phyloP scores from a whole-genome alignment of 768 basidiomycete genomes.

The Macrolepiota dolichaula region DNA sequence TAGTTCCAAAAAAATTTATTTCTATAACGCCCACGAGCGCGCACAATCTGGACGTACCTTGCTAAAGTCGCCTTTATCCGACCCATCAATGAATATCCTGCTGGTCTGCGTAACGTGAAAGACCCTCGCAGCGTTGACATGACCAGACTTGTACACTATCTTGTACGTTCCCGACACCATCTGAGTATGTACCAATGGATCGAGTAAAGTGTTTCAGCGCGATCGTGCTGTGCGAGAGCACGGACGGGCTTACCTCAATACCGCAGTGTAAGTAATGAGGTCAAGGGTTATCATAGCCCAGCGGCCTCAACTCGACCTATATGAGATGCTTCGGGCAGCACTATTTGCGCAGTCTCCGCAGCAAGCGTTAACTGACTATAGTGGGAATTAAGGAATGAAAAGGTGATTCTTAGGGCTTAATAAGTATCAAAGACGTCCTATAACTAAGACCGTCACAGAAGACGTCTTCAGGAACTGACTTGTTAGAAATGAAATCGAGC shows the following conservation, averaged over 20 bases:
- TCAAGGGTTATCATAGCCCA: background rate
- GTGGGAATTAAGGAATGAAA: background rate
- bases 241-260: background rate
- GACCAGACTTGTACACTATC: background rate
- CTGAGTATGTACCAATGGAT: background rate
- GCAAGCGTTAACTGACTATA: background rate
- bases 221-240: background rate
- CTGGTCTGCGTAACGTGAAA: background rate
- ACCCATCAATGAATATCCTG: background rate
- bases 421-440: background rate
- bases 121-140: background rate
- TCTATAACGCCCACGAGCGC: background rate
- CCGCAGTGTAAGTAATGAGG: background rate
- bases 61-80: background rate
- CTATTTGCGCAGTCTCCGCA: background rate
- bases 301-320: background rate
- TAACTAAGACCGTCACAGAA: too few relatives aligned
- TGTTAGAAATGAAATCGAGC: too few relatives aligned
- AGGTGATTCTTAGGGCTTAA: background rate
- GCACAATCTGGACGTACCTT: background rate
- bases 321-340: background rate
- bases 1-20: background rate
- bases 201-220: background rate
- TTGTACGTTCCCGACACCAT: background rate
- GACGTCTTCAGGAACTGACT: conserved; percentile 56